Conservation (phyloP, 2,329 filamentous ascomycete species). For the Aspergillus piperis region DNA sequence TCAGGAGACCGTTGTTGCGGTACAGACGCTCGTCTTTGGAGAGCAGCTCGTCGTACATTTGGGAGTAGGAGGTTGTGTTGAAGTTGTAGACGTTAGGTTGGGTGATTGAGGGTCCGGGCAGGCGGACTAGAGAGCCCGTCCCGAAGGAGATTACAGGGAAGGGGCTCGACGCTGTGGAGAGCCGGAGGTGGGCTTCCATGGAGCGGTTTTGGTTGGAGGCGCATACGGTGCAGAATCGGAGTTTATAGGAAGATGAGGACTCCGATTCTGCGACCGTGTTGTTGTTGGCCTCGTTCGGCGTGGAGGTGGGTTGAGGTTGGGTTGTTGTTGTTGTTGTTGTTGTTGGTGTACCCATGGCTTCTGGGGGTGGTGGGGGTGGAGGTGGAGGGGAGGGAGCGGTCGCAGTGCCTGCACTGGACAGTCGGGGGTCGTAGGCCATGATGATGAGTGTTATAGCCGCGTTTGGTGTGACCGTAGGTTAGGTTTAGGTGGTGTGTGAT, state of each 20-base stretch:
- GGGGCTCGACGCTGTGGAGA: constrained; percentile 76
- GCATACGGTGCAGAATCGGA: constrained; percentile 98
- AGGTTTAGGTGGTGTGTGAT: constrained; percentile 17
- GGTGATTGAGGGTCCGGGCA: constrained; percentile 86
- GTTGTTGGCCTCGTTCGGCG: background rate
- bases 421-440: constrained; percentile 56
- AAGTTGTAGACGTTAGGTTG: constrained; percentile 98
- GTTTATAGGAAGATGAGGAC: constrained; percentile 64
- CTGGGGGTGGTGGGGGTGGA: constrained; percentile 12
- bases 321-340: constrained; percentile 31
- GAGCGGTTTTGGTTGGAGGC: constrained; percentile 98
- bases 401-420: constrained; percentile 47
- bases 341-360: background rate
- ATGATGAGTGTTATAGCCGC: constrained; percentile 16
- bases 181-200: constrained; percentile 98
- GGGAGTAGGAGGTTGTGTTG: constrained; percentile 93
- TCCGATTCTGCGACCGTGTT: constrained; percentile 26
- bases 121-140: constrained; percentile 88
- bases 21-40: constrained; percentile 85
- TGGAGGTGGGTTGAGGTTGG: constrained; percentile 1
- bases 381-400: constrained; percentile 51
- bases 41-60: constrained; percentile 89
- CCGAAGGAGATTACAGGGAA: constrained; percentile 99
- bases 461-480: constrained; percentile 11
- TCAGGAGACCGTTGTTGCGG: constrained; percentile 85